These are phyloP conservation scores for Botrytis hyacinthi DNA, from an alignment of 2,329 filamentous ascomycete species.

Conservation along the genomic window DNA sequence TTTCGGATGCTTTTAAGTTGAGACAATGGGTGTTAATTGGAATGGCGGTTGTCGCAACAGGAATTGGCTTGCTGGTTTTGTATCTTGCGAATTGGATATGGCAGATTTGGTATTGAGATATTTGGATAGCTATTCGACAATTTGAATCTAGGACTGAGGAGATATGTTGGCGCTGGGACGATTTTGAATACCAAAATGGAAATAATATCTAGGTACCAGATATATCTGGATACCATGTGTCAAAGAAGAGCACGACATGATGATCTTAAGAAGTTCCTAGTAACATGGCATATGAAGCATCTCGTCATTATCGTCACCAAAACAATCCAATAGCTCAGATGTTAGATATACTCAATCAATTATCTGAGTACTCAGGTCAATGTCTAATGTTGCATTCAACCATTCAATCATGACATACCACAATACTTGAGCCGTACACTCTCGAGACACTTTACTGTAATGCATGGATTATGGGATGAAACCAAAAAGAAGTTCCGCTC, in stretches of 20 bases:
- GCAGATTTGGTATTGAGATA: slow-evolving; percentile 12
- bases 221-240: neutral
- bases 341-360: neutral
- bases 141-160: neutral
- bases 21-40: slow-evolving; percentile 34
- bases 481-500: neutral
- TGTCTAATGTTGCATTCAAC: neutral
- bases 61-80: slow-evolving; percentile 9
- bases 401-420: neutral
- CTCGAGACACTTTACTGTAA: neutral
- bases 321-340: neutral
- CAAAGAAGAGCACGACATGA: neutral
- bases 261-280: neutral
- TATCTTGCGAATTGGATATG: slow-evolving; percentile 7
- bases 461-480: neutral
- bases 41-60: slow-evolving; percentile 10
- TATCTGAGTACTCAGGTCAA: neutral
- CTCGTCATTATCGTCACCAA: neutral
- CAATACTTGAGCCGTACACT: neutral
- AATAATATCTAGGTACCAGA: neutral
- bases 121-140: neutral
- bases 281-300: neutral
- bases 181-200: neutral
- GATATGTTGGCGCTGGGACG: neutral
- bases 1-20: slow-evolving; percentile 37